phyloP scores from a whole-genome alignment of 2,329 filamentous ascomycete genomes.

The Endoconidiophora polonica region DNA sequence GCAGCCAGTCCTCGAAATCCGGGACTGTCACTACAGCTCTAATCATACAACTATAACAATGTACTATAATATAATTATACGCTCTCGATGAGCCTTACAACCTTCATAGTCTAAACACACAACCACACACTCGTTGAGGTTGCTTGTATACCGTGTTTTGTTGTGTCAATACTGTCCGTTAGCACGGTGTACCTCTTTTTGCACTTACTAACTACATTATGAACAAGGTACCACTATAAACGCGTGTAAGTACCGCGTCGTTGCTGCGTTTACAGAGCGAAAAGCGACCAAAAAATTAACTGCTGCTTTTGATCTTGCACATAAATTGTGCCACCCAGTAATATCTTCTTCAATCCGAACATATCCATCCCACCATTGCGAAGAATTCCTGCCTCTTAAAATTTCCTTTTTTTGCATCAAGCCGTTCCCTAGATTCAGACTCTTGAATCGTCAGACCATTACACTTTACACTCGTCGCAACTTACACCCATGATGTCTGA shows the following conservation, averaged over 20 bases:
- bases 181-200: neutral
- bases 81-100: neutral
- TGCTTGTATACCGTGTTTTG: neutral
- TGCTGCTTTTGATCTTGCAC: too few relatives aligned
- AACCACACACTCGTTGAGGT: neutral
- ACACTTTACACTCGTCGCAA: neutral
- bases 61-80: too few relatives aligned
- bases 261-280: neutral
- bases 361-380: too few relatives aligned
- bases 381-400: neutral
- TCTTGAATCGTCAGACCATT: neutral
- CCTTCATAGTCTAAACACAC: neutral
- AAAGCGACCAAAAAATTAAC: too few relatives aligned
- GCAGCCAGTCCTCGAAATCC: conserved; percentile 24
- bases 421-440: neutral
- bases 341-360: too few relatives aligned
- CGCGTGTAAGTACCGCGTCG: conserved; percentile 2
- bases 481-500: conserved; percentile 5
- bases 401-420: neutral
- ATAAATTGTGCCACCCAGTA: too few relatives aligned
- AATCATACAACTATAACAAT: neutral
- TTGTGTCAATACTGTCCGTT: neutral
- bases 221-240: neutral
- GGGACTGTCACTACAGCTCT: conserved; percentile 25
- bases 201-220: neutral